Conservation (phyloP, 2,329 filamentous ascomycete genomes). For the Fonsecaea nubica region DNA sequence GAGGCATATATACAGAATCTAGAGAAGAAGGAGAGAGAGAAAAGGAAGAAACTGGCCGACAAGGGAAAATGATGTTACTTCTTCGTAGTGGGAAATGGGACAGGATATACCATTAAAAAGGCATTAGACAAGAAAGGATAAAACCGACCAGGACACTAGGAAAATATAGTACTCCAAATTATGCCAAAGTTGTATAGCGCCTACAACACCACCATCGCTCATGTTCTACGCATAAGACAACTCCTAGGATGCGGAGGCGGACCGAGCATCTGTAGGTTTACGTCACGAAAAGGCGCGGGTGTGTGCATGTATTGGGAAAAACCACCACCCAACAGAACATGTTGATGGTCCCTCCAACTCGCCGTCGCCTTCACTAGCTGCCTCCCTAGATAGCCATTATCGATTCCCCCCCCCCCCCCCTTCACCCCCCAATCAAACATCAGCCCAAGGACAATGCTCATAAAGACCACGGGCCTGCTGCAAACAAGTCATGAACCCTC, state of each 20-base stretch:
- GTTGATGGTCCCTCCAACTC: no score
- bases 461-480: not conserved
- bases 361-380: no score
- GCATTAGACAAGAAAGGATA: not conserved
- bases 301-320: no score
- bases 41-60: slow-evolving; percentile 45
- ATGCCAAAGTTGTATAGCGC: no score
- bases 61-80: not conserved
- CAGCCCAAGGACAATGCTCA: not conserved
- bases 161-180: no score
- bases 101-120: not conserved
- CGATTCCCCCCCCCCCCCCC: not conserved
- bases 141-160: not conserved
- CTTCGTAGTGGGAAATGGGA: not conserved
- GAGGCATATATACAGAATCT: slow-evolving; percentile 80
- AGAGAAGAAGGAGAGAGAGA: slow-evolving; percentile 84
- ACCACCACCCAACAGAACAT: no score
- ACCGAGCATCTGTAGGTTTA: no score
- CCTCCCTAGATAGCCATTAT: not conserved
- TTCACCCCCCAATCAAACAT: not conserved
- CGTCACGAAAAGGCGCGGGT: no score
- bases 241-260: no score
- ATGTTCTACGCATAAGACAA: no score
- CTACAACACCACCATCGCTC: no score
- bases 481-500: not conserved